Evolutionary conservation across 2,329 filamentous ascomycete species (phyloP).

Genomic region (Madurella mycetomatis): DNA sequence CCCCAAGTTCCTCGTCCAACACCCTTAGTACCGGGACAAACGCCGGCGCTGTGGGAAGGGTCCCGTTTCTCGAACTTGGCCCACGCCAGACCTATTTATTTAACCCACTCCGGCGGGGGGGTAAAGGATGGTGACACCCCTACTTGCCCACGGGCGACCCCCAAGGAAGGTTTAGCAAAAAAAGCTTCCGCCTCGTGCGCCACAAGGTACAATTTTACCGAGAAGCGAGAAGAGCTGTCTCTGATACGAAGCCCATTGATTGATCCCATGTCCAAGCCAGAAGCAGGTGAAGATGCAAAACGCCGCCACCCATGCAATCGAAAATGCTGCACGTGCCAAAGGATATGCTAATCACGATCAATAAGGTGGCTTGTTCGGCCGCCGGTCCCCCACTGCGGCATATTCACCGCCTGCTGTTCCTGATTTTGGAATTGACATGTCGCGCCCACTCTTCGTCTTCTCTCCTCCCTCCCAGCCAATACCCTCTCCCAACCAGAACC

Average conservation of each 20-base stretch:
- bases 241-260: neutral
- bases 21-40: neutral
- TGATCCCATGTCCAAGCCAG: neutral
- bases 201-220: no score
- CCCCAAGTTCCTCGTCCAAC: neutral
- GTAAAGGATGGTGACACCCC: neutral
- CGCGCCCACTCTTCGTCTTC: slow-evolving; percentile 65
- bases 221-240: no score
- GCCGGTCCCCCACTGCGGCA: neutral
- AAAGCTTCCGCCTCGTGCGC: no score
- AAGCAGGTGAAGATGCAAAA: neutral
- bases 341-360: neutral
- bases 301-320: slow-evolving; percentile 13
- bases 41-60: neutral
- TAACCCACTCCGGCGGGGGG: neutral
- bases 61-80: neutral
- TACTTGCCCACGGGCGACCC: no score
- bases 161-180: no score
- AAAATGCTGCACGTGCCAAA: neutral
- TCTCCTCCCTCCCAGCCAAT: slow-evolving; percentile 70
- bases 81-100: neutral
- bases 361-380: neutral
- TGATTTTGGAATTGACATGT: slow-evolving; percentile 43
- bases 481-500: slow-evolving; percentile 67
- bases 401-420: slow-evolving; percentile 17